Percentiles rank a stretch among this genome's conserved stretches.
Conservation (phyloP, 1,139 yeast genomes). For the Zygoascus sp. region DNA sequence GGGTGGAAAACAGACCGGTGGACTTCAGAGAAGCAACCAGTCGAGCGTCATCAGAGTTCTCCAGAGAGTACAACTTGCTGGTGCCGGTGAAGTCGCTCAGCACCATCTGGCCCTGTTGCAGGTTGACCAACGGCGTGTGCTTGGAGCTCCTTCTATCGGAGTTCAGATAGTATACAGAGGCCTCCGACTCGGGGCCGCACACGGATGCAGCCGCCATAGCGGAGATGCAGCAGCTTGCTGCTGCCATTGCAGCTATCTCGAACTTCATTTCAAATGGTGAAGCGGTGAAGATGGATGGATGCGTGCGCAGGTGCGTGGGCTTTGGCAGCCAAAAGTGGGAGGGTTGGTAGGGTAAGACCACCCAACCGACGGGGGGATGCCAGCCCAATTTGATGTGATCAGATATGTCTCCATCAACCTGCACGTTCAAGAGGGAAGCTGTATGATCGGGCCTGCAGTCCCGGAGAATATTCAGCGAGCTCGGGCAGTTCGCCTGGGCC, state of each 20-base stretch:
- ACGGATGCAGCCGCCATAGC: not conserved
- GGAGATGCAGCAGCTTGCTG: not conserved
- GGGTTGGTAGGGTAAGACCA: conserved; percentile 4
- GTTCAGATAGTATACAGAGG: conserved; percentile 10
- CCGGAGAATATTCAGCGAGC: conserved; percentile 16
- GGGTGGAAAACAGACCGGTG: conserved; percentile 13
- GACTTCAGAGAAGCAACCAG: conserved; percentile 14
- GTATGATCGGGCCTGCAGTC: conserved; percentile 19
- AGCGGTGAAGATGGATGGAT: not conserved
- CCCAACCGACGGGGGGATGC: not conserved
- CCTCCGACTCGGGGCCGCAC: conserved; percentile 7
- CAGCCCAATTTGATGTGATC: no score
- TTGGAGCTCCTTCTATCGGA: not conserved
- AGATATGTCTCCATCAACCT: not conserved
- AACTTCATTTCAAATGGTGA: not conserved
- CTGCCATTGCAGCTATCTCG: conserved; percentile 1
- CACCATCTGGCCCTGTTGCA: conserved; percentile 28
- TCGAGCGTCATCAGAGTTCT: conserved; percentile 11
- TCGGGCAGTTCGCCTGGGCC: conserved; percentile 8
- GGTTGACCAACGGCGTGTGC: conserved; percentile 9
- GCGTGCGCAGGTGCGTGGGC: not conserved
- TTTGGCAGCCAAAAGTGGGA: not conserved
- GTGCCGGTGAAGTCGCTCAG: conserved; percentile 28
- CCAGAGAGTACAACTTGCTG: conserved; percentile 18
- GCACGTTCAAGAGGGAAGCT: no score